Evolutionary conservation across 805 yeast species (phyloP).

Genomic region (Myxozyma monticola): DNA sequence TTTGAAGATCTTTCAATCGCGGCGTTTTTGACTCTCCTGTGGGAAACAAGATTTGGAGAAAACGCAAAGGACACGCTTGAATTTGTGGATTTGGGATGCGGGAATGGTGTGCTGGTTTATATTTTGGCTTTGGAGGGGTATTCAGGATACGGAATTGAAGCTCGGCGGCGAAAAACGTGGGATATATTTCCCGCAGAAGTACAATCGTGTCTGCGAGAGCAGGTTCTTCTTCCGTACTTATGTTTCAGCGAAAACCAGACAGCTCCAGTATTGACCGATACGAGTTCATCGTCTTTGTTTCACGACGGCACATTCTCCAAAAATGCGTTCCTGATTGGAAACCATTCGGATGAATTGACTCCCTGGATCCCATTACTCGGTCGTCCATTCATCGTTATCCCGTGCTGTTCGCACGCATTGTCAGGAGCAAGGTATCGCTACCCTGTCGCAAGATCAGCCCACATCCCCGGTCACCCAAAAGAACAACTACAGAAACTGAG

Average conservation of each 20-base stretch:
- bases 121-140: conserved; percentile 77
- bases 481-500: conserved; percentile 34
- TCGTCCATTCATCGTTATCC: conserved; percentile 81
- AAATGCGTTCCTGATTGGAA: conserved; percentile 83
- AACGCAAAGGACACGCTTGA: conserved; percentile 41
- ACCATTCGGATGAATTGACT: conserved; percentile 92
- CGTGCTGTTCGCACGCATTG: conserved; percentile 90
- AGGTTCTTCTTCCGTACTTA: conserved; percentile 70
- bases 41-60: conserved; percentile 54
- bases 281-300: background rate
- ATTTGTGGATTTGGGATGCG: conserved; percentile 92
- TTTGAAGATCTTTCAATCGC: conserved; percentile 96
- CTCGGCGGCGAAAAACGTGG: conserved; percentile 89
- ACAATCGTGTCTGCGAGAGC: conserved; percentile 61
- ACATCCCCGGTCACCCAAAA: background rate
- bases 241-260: conserved; percentile 1
- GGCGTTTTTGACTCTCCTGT: conserved; percentile 84
- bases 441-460: conserved; percentile 34
- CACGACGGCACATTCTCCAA: conserved; percentile 48
- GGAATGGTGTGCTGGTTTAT: conserved; percentile 84
- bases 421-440: conserved; percentile 74
- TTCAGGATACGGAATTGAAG: conserved; percentile 83
- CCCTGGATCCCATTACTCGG: conserved; percentile 92
- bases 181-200: conserved; percentile 65
- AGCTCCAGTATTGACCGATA: background rate